phyloP scores from a whole-genome alignment of 2,329 filamentous ascomycete species.

The Metarhizium brunneum region DNA sequence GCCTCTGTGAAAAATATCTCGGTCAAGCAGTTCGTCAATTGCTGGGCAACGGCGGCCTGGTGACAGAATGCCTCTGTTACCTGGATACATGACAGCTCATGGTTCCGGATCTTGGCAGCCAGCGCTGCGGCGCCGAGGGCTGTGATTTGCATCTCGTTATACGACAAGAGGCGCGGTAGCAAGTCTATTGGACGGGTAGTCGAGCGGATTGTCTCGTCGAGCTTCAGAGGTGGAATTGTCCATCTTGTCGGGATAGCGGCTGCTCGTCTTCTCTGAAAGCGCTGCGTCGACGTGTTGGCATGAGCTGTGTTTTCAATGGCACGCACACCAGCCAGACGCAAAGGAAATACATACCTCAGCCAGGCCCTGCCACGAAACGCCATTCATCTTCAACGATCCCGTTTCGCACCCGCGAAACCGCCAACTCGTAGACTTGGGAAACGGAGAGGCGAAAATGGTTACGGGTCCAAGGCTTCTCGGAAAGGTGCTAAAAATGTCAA shows the following conservation, averaged over 20 bases:
- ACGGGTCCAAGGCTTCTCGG: neutral
- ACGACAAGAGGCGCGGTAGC: constrained; percentile 8
- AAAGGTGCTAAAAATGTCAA: neutral
- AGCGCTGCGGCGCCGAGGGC: constrained; percentile 9
- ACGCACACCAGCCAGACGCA: too few relatives aligned
- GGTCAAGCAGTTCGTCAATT: constrained; percentile 29
- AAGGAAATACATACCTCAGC: constrained; percentile 5
- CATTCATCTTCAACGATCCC: constrained; percentile 1
- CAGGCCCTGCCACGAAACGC: constrained; percentile 5
- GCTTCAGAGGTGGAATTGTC: constrained; percentile 7
- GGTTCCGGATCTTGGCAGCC: constrained; percentile 8
- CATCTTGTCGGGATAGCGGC: constrained; percentile 7
- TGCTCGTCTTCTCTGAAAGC: constrained; percentile 3
- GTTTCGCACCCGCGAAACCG: neutral
- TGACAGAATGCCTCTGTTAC: constrained; percentile 18
- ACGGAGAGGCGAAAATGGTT: constrained; percentile 1
- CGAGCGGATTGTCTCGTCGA: constrained; percentile 7
- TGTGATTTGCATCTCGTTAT: constrained; percentile 14
- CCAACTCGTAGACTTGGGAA: neutral
- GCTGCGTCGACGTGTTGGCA: neutral
- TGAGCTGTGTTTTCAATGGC: neutral
- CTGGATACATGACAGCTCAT: constrained; percentile 13
- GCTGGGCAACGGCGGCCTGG: constrained; percentile 18
- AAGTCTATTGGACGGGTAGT: constrained; percentile 6
- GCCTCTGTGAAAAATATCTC: constrained; percentile 43